Percentiles rank a stretch among this genome's conserved stretches.
Conservation (phyloP, 495 filamentous ascomycete species). For the Neurospora intermedia region DNA sequence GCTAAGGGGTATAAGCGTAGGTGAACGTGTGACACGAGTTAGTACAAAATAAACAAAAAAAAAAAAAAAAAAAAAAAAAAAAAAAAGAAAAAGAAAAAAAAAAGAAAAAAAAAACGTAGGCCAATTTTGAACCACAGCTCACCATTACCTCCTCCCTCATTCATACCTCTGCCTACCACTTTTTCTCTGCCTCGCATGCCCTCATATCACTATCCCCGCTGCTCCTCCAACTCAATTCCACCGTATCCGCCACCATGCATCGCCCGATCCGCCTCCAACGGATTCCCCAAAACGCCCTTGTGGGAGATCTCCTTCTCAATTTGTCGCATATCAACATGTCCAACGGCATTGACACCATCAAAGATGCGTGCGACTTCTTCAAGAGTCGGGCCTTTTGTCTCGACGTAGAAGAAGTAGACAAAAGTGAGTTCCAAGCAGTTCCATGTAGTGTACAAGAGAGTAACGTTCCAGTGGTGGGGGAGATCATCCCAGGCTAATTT, state of each 20-base stretch:
- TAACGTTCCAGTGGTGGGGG: conserved; percentile 48
- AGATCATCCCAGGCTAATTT: conserved; percentile 48
- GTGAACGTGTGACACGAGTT: not conserved
- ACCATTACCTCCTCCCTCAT: not conserved
- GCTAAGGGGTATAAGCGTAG: no score
- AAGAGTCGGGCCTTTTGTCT: conserved; percentile 53
- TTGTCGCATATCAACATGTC: conserved; percentile 36
- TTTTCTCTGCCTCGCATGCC: not conserved
- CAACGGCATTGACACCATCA: conserved; percentile 46
- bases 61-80: no score
- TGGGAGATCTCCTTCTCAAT: conserved; percentile 37
- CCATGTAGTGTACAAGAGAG: conserved; percentile 54
- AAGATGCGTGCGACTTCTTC: conserved; percentile 54
- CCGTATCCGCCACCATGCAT: not conserved
- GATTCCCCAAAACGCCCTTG: conserved; percentile 16
- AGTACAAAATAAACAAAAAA: not conserved
- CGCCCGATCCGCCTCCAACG: conserved; percentile 18
- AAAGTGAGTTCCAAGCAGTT: conserved; percentile 45
- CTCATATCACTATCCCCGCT: not conserved
- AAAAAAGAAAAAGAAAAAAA: no score
- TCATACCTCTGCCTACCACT: not conserved
- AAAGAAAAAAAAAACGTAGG: no score
- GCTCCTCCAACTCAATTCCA: not conserved
- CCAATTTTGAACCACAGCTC: not conserved
- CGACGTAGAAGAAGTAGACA: conserved; percentile 58